Evolutionary conservation across 1,139 yeast species (phyloP), one percentile per base, ranked within the genome.

Genomic region (Candida sp.): DNA sequence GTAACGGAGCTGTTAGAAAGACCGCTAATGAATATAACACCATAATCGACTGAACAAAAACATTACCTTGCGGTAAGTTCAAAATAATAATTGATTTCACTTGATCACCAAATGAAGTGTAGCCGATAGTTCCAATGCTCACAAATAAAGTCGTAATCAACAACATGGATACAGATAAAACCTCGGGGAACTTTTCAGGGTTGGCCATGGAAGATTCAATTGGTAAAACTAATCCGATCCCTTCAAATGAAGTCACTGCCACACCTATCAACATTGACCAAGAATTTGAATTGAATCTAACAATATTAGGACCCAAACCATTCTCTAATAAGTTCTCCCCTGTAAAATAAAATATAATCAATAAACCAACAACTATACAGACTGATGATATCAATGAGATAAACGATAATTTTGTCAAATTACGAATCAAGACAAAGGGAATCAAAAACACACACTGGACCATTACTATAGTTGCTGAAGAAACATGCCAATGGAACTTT

Each of bases 241-340:
- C 95, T 65, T 86, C 95, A 56, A 84, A 86, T 1, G 93, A 83
- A 46, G 87, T 85, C 21, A 86, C 88, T 0, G 91, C 91, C 2
- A 87, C 88, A 4, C 95, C 95, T 45, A 86, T 79, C 50, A 85
- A 81, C 68, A 86, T 69, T 2, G 91, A 78, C 85, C 90, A 86
- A 45, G 76, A 67, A 38, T 75, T 71, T n/a, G 76, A 51, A 58
- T 85, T 85, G 58, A 85, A 78, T 19, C 68, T 64, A 22, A 59
- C 58, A 36, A 77, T 70, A 49, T 73, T 68, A 4, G 79, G 77
- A 0, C 82, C 78, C 9, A 73, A 45, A 0, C 87, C 87, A 42
- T 76, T 63, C 0, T 49, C 43, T 9, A 73, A 44, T 41, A 79
- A 60, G 47, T 78, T 77, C n/a, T 59, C 54, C 0, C 78, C 67